Evolutionary conservation across 495 filamentous ascomycete genomes (phyloP).

Genomic region (Daldinia bambusicola): DNA sequence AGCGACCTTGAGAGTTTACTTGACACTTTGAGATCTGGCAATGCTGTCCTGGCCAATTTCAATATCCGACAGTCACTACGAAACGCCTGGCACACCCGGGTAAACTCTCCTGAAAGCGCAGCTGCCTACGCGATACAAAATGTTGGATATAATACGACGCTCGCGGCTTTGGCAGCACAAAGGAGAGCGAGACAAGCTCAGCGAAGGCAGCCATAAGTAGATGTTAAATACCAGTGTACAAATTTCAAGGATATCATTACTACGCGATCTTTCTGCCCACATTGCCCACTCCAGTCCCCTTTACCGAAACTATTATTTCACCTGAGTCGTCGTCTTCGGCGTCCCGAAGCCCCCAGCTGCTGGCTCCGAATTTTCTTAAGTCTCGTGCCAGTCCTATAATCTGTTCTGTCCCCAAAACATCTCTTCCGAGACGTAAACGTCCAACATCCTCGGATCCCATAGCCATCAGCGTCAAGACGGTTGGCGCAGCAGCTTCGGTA

Average conservation of each 20-base stretch:
- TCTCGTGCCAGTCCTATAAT: constrained; percentile 83
- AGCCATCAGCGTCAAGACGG: constrained; percentile 88
- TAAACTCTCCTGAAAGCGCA: constrained; percentile 58
- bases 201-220: constrained; percentile 42
- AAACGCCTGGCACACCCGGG: constrained; percentile 65
- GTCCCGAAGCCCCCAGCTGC: constrained; percentile 83
- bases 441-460: constrained; percentile 83
- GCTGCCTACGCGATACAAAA: constrained; percentile 62
- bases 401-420: constrained; percentile 81
- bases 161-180: constrained; percentile 58
- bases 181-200: constrained; percentile 53
- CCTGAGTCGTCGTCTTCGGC: constrained; percentile 70
- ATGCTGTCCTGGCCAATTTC: constrained; percentile 74
- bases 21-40: constrained; percentile 73
- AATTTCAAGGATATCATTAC: constrained; percentile 48
- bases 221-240: constrained; percentile 39
- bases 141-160: constrained; percentile 60
- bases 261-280: constrained; percentile 93
- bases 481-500: constrained; percentile 70
- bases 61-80: constrained; percentile 73
- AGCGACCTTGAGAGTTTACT: constrained; percentile 58
- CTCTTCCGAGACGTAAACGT: constrained; percentile 69
- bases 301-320: constrained; percentile 88
- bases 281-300: constrained; percentile 94
- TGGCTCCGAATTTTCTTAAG: constrained; percentile 82